Evolutionary conservation across 352 stramenopile genomes (phyloP).

Genomic region (Globisporangium barbulae): DNA sequence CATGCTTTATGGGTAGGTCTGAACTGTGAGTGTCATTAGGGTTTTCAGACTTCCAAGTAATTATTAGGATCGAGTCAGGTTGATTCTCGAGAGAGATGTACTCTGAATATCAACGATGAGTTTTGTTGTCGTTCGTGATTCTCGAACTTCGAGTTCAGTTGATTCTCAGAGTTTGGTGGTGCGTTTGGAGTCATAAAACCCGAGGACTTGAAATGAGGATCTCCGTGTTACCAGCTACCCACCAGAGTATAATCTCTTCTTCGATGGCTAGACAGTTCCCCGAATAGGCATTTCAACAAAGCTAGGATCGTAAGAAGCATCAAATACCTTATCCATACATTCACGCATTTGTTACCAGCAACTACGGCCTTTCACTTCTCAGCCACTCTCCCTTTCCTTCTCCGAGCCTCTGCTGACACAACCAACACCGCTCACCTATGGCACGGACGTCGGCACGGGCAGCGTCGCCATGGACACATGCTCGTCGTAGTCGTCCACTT

Average conservation of each 20-base stretch:
- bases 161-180: no score
- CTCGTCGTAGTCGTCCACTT: slow-evolving; percentile 22
- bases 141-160: no score
- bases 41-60: background rate
- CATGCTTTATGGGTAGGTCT: background rate
- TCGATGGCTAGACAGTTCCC: no score
- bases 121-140: background rate
- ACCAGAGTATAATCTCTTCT: background rate
- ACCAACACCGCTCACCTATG: background rate
- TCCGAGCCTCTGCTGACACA: background rate
- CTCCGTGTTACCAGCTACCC: no score
- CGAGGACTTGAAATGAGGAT: background rate
- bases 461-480: slow-evolving; percentile 17
- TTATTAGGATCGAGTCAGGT: background rate
- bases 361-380: background rate
- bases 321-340: background rate
- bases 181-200: no score
- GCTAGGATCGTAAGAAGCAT: background rate
- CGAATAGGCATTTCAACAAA: no score
- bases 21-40: background rate
- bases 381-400: background rate
- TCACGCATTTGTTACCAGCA: background rate
- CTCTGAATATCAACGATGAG: no score
- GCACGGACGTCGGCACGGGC: slow-evolving; percentile 8
- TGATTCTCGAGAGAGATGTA: no score